Percentiles rank a stretch among this genome's conserved stretches.
Evolutionary conservation across 495 filamentous ascomycete genomes (phyloP).

Genomic region (Penicillium bialowiezense): DNA sequence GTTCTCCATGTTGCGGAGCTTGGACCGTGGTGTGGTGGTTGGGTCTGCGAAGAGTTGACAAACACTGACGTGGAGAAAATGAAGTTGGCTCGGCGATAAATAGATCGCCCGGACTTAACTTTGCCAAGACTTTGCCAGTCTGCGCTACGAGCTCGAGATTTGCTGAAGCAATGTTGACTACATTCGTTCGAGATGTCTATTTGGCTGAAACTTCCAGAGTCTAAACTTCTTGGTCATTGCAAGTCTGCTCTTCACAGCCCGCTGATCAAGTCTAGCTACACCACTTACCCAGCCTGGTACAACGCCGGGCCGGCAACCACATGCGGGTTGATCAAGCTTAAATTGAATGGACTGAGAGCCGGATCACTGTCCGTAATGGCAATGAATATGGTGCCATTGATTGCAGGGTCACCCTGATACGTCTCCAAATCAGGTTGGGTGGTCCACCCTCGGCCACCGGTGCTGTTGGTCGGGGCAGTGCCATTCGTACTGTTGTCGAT

Average conservation of each 20-base stretch:
- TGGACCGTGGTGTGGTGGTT: neutral
- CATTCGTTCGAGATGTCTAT: too few species aligned
- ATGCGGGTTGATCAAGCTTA: slow-evolving; percentile 70
- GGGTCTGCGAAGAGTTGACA: neutral
- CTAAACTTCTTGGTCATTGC: neutral
- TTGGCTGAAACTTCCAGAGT: too few species aligned
- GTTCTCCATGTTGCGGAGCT: slow-evolving; percentile 23
- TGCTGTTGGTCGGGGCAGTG: slow-evolving; percentile 39
- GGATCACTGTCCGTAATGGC: slow-evolving; percentile 69
- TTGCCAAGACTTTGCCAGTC: neutral
- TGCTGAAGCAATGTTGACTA: too few species aligned
- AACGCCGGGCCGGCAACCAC: slow-evolving; percentile 70
- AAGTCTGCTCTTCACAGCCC: neutral
- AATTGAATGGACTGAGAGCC: slow-evolving; percentile 73
- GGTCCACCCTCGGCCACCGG: slow-evolving; percentile 58
- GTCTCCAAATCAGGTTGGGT: slow-evolving; percentile 65
- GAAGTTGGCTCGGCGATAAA: slow-evolving; percentile 14
- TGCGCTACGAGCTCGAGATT: neutral
- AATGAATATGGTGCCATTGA: slow-evolving; percentile 80
- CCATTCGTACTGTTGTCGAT: slow-evolving; percentile 38
- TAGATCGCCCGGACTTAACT: slow-evolving; percentile 7
- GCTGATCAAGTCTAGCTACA: too few species aligned
- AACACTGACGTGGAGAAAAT: slow-evolving; percentile 16
- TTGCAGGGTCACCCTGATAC: slow-evolving; percentile 62
- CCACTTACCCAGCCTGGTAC: slow-evolving; percentile 72